Conservation (phyloP, 2,329 filamentous ascomycete species). For the Fusarium succisae region DNA sequence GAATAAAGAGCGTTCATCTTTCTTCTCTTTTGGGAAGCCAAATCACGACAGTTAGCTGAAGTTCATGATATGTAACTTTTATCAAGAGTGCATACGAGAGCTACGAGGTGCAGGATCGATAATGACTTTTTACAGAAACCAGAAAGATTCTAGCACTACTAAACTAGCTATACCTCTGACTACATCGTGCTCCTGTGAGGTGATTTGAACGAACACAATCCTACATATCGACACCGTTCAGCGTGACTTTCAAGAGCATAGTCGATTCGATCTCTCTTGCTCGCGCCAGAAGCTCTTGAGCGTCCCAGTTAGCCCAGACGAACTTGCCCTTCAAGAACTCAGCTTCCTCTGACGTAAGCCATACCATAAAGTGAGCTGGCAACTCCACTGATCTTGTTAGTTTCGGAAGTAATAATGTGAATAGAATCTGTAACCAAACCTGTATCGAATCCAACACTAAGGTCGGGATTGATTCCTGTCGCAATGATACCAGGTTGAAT, state of each 20-base stretch:
- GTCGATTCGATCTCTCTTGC: neutral
- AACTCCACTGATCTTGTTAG: neutral
- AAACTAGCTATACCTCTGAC: rapidly evolving
- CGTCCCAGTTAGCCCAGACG: slow-evolving; percentile 11
- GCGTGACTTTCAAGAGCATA: neutral
- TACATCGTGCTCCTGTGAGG: rapidly evolving
- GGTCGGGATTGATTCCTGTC: slow-evolving; percentile 45
- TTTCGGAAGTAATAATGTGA: rapidly evolving
- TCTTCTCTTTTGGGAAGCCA: too few species aligned
- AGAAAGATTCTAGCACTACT: neutral
- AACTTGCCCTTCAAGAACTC: neutral
- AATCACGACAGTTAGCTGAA: too few species aligned
- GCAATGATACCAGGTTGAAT: slow-evolving; percentile 54
- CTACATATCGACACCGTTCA: neutral
- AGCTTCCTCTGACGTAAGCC: neutral
- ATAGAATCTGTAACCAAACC: neutral
- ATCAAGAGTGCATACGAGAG: too few species aligned
- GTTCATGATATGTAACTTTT: too few species aligned
- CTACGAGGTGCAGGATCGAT: too few species aligned
- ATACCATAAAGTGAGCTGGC: slow-evolving; percentile 14
- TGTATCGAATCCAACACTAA: neutral
- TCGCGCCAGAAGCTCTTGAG: neutral
- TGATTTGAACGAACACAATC: neutral
- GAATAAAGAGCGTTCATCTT: too few species aligned
- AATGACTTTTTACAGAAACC: too few species aligned